phyloP scores from a whole-genome alignment of 164 flowering plant genomes.

The Santalum album region DNA sequence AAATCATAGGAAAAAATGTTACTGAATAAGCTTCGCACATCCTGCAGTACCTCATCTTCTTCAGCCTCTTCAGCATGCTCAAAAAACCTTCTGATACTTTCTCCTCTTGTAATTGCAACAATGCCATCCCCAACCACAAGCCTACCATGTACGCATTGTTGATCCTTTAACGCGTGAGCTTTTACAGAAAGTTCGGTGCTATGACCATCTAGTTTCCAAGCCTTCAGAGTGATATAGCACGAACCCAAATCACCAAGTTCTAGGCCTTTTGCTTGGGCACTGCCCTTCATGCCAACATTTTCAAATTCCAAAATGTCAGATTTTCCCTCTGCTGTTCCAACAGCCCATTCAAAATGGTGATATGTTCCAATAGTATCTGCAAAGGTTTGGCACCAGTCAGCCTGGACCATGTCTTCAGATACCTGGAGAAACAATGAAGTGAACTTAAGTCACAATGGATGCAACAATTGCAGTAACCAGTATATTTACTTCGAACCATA shows the following conservation, averaged over 20 bases:
- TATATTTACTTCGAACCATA: no score
- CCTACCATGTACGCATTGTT: slow-evolving; percentile 87
- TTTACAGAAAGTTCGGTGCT: slow-evolving; percentile 81
- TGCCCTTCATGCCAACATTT: slow-evolving; percentile 80
- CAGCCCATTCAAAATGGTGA: slow-evolving; percentile 95
- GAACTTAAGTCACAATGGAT: slow-evolving; percentile 1
- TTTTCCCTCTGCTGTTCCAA: slow-evolving; percentile 95
- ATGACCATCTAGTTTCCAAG: slow-evolving; percentile 89
- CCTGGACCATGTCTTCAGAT: slow-evolving; percentile 53
- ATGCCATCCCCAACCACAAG: slow-evolving; percentile 91
- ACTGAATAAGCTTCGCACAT: neutral
- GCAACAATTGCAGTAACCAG: no score
- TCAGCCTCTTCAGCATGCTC: slow-evolving; percentile 99
- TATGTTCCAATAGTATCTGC: slow-evolving; percentile 65
- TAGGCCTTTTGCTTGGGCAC: slow-evolving; percentile 66
- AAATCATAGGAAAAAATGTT: no score
- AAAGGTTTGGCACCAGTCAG: slow-evolving; percentile 87
- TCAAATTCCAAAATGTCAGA: slow-evolving; percentile 81
- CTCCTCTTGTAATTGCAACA: slow-evolving; percentile 78
- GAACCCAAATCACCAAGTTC: slow-evolving; percentile 66
- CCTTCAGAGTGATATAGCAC: slow-evolving; percentile 84
- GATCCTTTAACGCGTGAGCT: slow-evolving; percentile 92
- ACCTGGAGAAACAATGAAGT: slow-evolving; percentile 40
- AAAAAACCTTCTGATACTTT: slow-evolving; percentile 79
- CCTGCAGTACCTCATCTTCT: slow-evolving; percentile 78